These are phyloP conservation scores for Chlamydomonas schloesseri DNA, from an alignment of 139 green algal species.

Conservation along the genomic window DNA sequence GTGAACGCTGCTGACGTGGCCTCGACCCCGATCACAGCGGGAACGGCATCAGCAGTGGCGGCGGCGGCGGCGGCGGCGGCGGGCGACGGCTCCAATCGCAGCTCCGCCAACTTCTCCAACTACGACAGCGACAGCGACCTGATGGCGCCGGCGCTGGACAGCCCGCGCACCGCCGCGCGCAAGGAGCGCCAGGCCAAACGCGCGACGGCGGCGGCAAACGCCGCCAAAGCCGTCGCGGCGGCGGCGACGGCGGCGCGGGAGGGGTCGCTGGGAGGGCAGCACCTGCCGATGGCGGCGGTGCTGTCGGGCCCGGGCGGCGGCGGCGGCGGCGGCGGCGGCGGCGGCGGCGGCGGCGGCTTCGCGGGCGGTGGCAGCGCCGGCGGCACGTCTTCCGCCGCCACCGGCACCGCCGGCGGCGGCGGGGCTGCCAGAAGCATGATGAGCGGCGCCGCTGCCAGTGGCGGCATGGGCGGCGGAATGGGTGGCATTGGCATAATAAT, in stretches of 20 bases:
- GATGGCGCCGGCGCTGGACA: constrained; percentile 24
- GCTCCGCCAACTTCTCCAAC: not conserved
- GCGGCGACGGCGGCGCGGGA: not conserved
- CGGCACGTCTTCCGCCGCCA: not conserved
- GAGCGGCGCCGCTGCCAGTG: too few species aligned
- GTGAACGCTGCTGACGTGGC: not conserved
- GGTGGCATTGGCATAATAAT: too few species aligned
- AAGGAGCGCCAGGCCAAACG: constrained; percentile 14
- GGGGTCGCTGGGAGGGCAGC: not conserved
- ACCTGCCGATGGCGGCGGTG: not conserved
- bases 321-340: not conserved
- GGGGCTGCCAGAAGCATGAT: too few species aligned
- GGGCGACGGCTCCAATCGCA: not conserved
- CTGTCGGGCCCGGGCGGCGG: not conserved
- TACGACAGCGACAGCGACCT: constrained; percentile 26
- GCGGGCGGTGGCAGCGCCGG: not conserved
- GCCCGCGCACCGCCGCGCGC: constrained; percentile 24
- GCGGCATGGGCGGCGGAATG: too few species aligned
- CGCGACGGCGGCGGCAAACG: not conserved
- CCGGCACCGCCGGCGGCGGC: too few species aligned
- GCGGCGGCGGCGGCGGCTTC: not conserved
- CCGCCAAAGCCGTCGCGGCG: not conserved
- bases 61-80: not conserved
- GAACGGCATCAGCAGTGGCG: too few species aligned
- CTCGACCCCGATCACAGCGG: too few species aligned